Base-by-base conservation (phyloP, 306 rosid species). In the Cercis canadensis region DNA sequence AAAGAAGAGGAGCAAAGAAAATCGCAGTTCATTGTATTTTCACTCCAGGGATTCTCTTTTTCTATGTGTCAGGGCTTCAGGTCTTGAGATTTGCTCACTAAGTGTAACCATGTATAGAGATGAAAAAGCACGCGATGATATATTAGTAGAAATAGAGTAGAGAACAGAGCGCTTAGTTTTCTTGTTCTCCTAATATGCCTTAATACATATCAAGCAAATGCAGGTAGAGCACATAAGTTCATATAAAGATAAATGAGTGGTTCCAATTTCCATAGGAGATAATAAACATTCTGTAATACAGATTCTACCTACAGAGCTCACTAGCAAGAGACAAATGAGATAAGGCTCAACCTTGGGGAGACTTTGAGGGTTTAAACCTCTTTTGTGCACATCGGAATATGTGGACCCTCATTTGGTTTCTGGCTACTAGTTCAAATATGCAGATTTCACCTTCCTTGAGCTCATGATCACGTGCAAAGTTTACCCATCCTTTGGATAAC, bases 361-460 rank as follows among this genome's bases (percentile, higher is more conserved):
- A 34, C 36, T 66, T 24, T 17, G 4, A 13, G 43, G 33, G 11
- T 66, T 29, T 19, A 44, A 34, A 18, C 59, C 36, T 14, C 21
- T 32, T 34, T 18, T 5, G 1, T 24, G 8, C 11, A 11, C 18
- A 3, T 50, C 21, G 16, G 56, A 63, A 44, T 12, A 66, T 18
- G 32, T 66, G 72, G 72, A 51, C 49, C n/a, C n/a, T 14, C 11
- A 65, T 65, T 47, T 50, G 12, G 31, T 51, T 32, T 17, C 54
- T 12, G 36, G 60, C 72, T n/a, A 36, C 41, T 4, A 66, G 72
- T 55, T 66, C 61, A 66, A 34, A 66, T 66, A 52, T 16, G 59
- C 71, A 66, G 17, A 1, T 49, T n/a, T 66, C 60, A 36, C 60
- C 49, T 16, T 17, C 4, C 72, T 17, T 51, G 49, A 66, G 36